Evolutionary conservation across 257 asterid species (phyloP).

Genomic region (Gentiana dahurica): DNA sequence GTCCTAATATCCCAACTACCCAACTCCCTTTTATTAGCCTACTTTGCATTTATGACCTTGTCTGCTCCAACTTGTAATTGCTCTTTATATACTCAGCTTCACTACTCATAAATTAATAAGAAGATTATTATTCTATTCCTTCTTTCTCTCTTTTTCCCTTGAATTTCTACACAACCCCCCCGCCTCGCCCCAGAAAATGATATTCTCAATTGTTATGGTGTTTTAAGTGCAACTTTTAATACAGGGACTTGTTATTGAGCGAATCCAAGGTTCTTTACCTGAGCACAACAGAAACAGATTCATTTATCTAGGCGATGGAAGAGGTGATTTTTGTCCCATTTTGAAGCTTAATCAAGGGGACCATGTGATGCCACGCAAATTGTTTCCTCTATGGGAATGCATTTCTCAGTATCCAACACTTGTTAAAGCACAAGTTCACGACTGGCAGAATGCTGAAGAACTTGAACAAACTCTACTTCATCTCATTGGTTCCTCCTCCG

Average conservation of each 20-base stretch:
- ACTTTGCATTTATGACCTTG: too few relatives aligned
- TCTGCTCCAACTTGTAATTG: too few relatives aligned
- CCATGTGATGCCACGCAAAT: constrained; percentile 51
- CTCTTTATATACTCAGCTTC: too few relatives aligned
- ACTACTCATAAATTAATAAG: too few relatives aligned
- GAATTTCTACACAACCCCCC: too few relatives aligned
- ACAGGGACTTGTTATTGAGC: constrained; percentile 51
- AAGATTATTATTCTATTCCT: too few relatives aligned
- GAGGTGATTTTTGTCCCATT: constrained; percentile 72
- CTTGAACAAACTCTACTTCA: constrained; percentile 39
- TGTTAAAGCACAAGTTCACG: constrained; percentile 50
- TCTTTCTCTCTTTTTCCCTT: too few relatives aligned
- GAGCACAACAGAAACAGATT: constrained; percentile 23
- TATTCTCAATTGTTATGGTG: not conserved
- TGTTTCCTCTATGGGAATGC: constrained; percentile 39
- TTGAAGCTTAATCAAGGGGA: constrained; percentile 55
- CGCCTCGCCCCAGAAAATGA: too few relatives aligned
- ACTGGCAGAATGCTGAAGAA: constrained; percentile 61
- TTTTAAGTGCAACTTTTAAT: not conserved
- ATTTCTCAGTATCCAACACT: constrained; percentile 27
- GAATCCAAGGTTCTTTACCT: constrained; percentile 26
- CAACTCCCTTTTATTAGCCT: too few relatives aligned
- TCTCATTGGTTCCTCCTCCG: constrained; percentile 24
- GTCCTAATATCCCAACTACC: too few relatives aligned
- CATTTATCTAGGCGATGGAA: constrained; percentile 73